phyloP scores from a whole-genome alignment of 2,329 filamentous ascomycete genomes.

The Cercospora zeina region DNA sequence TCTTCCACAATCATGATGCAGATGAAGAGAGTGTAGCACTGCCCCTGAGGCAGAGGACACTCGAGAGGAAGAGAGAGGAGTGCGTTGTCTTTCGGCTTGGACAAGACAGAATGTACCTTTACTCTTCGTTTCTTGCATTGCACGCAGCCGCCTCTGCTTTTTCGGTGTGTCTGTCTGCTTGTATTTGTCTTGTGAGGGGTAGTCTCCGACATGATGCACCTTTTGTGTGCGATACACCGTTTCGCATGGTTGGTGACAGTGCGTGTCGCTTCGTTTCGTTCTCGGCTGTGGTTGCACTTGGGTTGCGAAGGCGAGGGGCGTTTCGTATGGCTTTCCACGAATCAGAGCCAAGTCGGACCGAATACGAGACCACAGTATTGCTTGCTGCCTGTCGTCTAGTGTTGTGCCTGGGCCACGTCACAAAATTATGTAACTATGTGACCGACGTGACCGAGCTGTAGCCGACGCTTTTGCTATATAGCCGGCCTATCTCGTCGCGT shows the following conservation, averaged over 20 bases:
- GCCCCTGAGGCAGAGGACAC: neutral
- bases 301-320: neutral
- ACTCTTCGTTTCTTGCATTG: slow-evolving; percentile 27
- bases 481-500: too few species aligned
- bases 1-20: neutral
- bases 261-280: neutral
- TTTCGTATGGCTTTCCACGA: neutral
- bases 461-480: too few species aligned
- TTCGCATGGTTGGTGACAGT: neutral
- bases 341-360: neutral
- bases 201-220: slow-evolving; percentile 11
- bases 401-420: too few species aligned
- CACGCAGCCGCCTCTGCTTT: slow-evolving; percentile 24
- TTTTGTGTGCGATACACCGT: neutral
- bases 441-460: too few species aligned
- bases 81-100: neutral
- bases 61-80: neutral
- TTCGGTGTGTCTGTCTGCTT: slow-evolving; percentile 23
- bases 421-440: too few species aligned
- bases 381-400: neutral
- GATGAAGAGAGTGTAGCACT: neutral
- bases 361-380: neutral
- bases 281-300: neutral
- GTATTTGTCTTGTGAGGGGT: neutral
- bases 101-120: slow-evolving; percentile 21